phyloP scores from a whole-genome alignment of 2,329 filamentous ascomycete species.

The Venturia pyrina region DNA sequence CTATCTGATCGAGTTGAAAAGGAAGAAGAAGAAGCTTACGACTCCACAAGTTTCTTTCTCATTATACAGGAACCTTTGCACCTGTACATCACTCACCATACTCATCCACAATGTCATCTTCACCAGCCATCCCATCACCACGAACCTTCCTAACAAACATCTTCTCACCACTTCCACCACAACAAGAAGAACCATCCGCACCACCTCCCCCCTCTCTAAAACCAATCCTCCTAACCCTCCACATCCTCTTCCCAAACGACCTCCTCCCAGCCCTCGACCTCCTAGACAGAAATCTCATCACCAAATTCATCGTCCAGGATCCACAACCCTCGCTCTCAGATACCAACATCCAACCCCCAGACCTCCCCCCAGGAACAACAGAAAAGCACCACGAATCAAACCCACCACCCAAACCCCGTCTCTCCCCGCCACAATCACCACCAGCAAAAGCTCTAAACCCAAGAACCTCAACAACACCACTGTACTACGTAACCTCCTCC shows the following conservation, averaged over 20 bases:
- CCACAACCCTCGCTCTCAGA: not conserved
- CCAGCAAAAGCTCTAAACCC: slow-evolving; percentile 11
- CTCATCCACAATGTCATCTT: not conserved
- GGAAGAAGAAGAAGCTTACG: no score
- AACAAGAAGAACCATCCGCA: slow-evolving; percentile 26
- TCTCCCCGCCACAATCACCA: not conserved
- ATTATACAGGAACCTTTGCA: no score
- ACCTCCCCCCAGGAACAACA: not conserved
- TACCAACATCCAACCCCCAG: not conserved
- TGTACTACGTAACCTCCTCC: slow-evolving; percentile 58
- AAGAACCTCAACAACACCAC: not conserved
- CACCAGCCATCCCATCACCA: slow-evolving; percentile 6
- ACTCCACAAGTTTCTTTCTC: no score
- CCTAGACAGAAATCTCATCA: slow-evolving; percentile 67
- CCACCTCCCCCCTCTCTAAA: slow-evolving; percentile 20
- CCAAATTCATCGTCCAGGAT: slow-evolving; percentile 30
- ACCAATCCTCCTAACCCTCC: slow-evolving; percentile 61
- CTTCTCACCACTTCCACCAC: slow-evolving; percentile 12
- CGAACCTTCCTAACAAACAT: slow-evolving; percentile 13
- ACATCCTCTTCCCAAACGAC: slow-evolving; percentile 73
- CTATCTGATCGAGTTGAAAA: no score
- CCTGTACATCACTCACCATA: no score
- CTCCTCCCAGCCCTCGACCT: slow-evolving; percentile 80
- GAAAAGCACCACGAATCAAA: not conserved
- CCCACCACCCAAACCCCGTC: not conserved